phyloP scores from a whole-genome alignment of 2,329 filamentous ascomycete species.

The Purpureocillium lavendulum region DNA sequence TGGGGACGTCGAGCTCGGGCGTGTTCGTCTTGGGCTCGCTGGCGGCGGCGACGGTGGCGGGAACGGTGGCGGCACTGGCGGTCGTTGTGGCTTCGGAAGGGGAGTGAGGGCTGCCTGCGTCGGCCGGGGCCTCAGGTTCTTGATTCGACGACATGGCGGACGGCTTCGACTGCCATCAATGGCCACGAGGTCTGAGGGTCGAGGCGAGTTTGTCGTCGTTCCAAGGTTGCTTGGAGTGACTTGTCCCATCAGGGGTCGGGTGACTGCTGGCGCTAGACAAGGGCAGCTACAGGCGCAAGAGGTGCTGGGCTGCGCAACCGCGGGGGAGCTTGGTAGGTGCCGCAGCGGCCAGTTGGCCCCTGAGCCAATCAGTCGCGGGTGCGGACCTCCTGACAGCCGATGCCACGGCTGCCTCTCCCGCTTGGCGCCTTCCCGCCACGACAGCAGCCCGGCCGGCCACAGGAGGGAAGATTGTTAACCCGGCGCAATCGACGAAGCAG shows the following conservation, averaged over 20 bases:
- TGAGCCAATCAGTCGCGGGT: no score
- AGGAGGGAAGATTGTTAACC: no score
- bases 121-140: conserved; percentile 24
- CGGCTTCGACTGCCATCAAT: conserved; percentile 11
- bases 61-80: conserved; percentile 5
- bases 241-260: not conserved
- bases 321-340: no score
- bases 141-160: conserved; percentile 27
- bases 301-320: no score
- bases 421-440: no score
- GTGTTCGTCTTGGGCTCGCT: conserved; percentile 37
- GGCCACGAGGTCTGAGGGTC: conserved; percentile 4
- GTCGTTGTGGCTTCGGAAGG: conserved; percentile 7
- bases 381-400: no score
- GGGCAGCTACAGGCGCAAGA: not conserved
- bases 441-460: no score
- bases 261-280: no score
- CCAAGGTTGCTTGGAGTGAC: not conserved
- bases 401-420: no score
- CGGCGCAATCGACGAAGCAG: no score
- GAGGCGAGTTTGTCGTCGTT: not conserved
- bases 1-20: conserved; percentile 79
- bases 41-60: conserved; percentile 22
- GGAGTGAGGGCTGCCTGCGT: conserved; percentile 10
- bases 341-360: no score